Evolutionary conservation across 192 early-diverging fungal genomes (phyloP), one percentile per base, ranked within the genome.

Genomic region (Funneliformis geosporum): DNA sequence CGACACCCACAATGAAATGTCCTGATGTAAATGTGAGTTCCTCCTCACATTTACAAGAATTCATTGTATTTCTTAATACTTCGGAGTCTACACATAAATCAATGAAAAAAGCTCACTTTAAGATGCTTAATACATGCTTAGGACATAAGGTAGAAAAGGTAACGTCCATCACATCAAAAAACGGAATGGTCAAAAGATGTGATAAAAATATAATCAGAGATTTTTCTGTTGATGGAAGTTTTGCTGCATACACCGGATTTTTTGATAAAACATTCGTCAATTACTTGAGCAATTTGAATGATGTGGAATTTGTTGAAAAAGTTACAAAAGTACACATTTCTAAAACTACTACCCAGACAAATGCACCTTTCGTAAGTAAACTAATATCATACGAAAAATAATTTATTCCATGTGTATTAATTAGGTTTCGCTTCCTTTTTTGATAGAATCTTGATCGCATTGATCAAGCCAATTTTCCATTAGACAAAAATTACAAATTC

Each of bases 381-480:
- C 16, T 18, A 21, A 3, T 21, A 55, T 21, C 16, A 18, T 50
- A 21, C 7, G 50, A n/a, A 21, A 55, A 55, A 7, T 18, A 21
- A 5, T 21, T 18, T 4, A 16, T 7, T 55, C 50, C 33, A n/a
- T n/a, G 33, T 33, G 33, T 33, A 33, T 2, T 55, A 16, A 55
- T 55, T 21, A 21, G 21, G 18, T 21, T 55, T 21, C 21, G 5
- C 33, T 33, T 33, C n/a, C n/a, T 33, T 2, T 33, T 55, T 55
- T 27, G 27, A 65, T 33, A 65, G 62, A 70, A 73, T 27, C 25
- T 98, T 50, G 89, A 93, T 62, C 94, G 95, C 76, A 91, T 97
- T 68, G 92, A 88, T 88, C 82, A 87, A 79, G 66, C 79, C 23
- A 65, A 80, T 43, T 82, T 90, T 23, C 91, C 91, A 21, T 76